A percentile compares a stretch with the other conserved stretches of the same genome.
Conservation (phyloP, 2,329 filamentous ascomycete species). For the Fusarium sp. region DNA sequence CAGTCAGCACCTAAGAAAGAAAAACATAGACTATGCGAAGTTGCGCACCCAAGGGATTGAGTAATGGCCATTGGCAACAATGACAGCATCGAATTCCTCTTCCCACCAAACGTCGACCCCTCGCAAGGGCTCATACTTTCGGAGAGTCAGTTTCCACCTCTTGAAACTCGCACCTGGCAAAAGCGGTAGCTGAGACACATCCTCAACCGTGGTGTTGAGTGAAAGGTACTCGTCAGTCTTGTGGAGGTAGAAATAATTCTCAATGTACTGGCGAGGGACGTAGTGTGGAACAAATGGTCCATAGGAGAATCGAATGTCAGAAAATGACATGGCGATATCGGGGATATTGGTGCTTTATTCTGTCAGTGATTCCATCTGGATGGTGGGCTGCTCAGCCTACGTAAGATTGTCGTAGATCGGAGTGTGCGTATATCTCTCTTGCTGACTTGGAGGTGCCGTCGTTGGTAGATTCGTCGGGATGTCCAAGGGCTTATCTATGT, state of each 20-base stretch:
- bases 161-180: slow-evolving; percentile 21
- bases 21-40: too few species aligned
- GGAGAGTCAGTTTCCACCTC: slow-evolving; percentile 62
- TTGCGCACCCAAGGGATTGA: slow-evolving; percentile 58
- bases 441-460: slow-evolving; percentile 53
- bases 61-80: slow-evolving; percentile 59
- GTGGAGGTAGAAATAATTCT: slow-evolving; percentile 66
- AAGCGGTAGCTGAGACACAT: slow-evolving; percentile 52
- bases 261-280: slow-evolving; percentile 66
- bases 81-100: slow-evolving; percentile 60
- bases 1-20: too few species aligned
- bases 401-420: slow-evolving; percentile 65
- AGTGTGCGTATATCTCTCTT: slow-evolving; percentile 60
- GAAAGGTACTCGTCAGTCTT: slow-evolving; percentile 58
- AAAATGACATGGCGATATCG: slow-evolving; percentile 67
- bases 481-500: slow-evolving; percentile 59
- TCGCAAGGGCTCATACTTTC: slow-evolving; percentile 57
- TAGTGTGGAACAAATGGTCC: slow-evolving; percentile 68
- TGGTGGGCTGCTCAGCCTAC: slow-evolving; percentile 46
- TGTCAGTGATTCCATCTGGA: slow-evolving; percentile 4
- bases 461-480: slow-evolving; percentile 58
- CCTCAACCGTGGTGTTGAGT: slow-evolving; percentile 65
- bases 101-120: slow-evolving; percentile 66
- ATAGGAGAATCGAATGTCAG: slow-evolving; percentile 64
- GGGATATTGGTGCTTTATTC: slow-evolving; percentile 65